phyloP scores from a whole-genome alignment of 1,284 basidiomycete species.

The Waitea zeae region DNA sequence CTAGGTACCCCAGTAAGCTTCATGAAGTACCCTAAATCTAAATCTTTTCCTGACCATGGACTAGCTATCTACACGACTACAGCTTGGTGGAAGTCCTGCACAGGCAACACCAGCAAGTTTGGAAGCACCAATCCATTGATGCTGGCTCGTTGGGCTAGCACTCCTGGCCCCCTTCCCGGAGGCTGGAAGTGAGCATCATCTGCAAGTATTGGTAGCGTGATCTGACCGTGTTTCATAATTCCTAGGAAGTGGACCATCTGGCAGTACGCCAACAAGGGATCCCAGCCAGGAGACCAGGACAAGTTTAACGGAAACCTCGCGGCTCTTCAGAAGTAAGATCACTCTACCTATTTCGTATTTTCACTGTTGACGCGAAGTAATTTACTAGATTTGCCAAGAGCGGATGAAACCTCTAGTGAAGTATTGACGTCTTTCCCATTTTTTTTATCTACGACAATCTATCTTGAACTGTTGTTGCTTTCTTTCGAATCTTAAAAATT shows the following conservation, averaged over 20 bases:
- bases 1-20: slow-evolving; percentile 9
- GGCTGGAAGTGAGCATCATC: slow-evolving; percentile 22
- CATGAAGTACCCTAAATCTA: neutral
- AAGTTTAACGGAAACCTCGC: slow-evolving; percentile 5
- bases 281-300: slow-evolving; percentile 33
- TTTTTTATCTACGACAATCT: no score
- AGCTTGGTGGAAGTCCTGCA: slow-evolving; percentile 53
- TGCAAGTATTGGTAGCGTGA: neutral
- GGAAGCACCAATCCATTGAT: slow-evolving; percentile 33
- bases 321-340: slow-evolving; percentile 3
- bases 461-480: no score
- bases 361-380: no score
- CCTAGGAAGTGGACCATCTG: slow-evolving; percentile 38
- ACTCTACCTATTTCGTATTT: no score
- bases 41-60: slow-evolving; percentile 5
- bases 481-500: no score
- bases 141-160: slow-evolving; percentile 34
- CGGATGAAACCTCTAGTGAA: no score
- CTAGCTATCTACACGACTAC: slow-evolving; percentile 52
- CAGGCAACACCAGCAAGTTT: slow-evolving; percentile 35
- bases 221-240: neutral
- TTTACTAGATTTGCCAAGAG: no score
- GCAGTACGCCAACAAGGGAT: slow-evolving; percentile 37
- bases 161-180: slow-evolving; percentile 32
- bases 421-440: no score